Evolutionary conservation across 2,329 filamentous ascomycete genomes (phyloP), one percentile per base, ranked within the genome.

Genomic region (Hypoxylon sp.): DNA sequence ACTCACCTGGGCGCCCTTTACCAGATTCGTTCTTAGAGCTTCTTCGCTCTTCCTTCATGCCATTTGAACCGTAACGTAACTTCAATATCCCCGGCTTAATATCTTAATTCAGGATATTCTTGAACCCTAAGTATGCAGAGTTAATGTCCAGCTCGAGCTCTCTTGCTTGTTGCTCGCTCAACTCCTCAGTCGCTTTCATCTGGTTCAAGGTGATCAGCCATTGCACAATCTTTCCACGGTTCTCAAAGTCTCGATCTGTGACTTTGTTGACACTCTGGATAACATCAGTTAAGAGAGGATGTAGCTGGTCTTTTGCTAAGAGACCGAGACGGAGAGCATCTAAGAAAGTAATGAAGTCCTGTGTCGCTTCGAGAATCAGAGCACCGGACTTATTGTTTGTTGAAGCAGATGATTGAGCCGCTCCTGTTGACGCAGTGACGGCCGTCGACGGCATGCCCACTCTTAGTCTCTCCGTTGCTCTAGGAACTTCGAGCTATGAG

Each of bases 261-360:
- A 99, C 96, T 77, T 97, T 96, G 82, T 98, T 98, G 71, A 98
- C 95, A 2, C 94, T 94, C 77, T 98, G 95, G 68, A 99, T 99
- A 17, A 98, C 94, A 75, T 98, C 96, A 1, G 94, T 95, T 1
- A 99, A 86, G 19, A 99, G 84, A 3, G 96, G 96, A 78, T 99
- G 97, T n/a, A 99, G 84, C 70, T 96, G 94, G 80, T 98, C 95
- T 78, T 99, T 99, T 52, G 95, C 95, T 10, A 97, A 86, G 76
- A 98, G 89, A 48, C 95, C 94, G 60, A 99, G 89, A 78, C 94
- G 94, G 74, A 99, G 87, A 14, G 96, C 97, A 78, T 99, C 96
- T 57, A 99, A 88, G 78, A 99, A 95, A 0, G 96, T 99, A 80
- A 99, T 99, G 80, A 99, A 99, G 79, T 98, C 97, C 80, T 99